phyloP scores from a whole-genome alignment of 192 early-diverging fungal species.

The Mortierella hygrophila region DNA sequence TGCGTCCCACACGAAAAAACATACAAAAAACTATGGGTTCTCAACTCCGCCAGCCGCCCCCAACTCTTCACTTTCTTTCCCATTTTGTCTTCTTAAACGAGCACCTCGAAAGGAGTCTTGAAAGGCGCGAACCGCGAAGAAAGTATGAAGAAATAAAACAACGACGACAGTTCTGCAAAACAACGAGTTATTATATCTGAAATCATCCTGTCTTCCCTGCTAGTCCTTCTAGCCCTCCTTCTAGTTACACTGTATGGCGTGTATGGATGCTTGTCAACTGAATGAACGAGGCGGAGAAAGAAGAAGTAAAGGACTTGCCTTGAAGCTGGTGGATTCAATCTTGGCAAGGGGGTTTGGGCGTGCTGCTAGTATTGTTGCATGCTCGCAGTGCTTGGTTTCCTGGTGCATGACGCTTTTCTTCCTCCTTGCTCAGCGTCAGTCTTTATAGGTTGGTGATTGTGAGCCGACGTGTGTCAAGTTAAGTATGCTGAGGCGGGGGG shows the following conservation, averaged over 20 bases:
- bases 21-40: neutral
- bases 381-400: slow-evolving; percentile 26
- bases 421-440: no score
- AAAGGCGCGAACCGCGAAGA: neutral
- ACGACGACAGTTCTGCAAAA: neutral
- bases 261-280: neutral
- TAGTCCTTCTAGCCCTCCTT: neutral
- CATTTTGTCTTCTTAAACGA: neutral
- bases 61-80: neutral
- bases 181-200: neutral
- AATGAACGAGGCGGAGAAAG: neutral
- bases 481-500: neutral
- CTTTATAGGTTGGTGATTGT: neutral
- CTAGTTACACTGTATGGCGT: neutral
- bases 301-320: slow-evolving; percentile 30
- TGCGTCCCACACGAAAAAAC: no score
- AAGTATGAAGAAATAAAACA: neutral
- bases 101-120: neutral
- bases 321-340: slow-evolving; percentile 49
- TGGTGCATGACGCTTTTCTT: neutral
- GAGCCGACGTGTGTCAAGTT: neutral
- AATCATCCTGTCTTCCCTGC: neutral
- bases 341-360: slow-evolving; percentile 45
- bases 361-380: slow-evolving; percentile 38
- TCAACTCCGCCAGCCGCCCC: neutral